Evolutionary conservation across 2,329 filamentous ascomycete species (phyloP).

Genomic region (Mollisiaceae sp.): DNA sequence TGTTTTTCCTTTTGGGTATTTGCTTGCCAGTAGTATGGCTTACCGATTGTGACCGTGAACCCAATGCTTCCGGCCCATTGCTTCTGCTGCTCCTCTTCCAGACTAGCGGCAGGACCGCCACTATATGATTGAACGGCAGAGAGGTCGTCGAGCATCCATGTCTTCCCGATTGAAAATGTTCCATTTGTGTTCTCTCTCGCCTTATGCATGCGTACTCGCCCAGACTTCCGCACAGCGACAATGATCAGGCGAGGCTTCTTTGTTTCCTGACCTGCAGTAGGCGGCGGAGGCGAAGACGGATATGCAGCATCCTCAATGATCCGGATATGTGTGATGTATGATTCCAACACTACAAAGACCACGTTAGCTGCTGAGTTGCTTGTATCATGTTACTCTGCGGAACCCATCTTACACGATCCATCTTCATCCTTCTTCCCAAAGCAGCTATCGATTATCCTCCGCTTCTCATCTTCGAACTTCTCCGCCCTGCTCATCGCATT

Average conservation of each 20-base stretch:
- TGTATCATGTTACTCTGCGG: not conserved
- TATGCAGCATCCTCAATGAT: slow-evolving; percentile 86
- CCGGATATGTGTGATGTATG: slow-evolving; percentile 96
- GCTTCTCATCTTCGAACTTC: slow-evolving; percentile 95
- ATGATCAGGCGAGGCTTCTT: slow-evolving; percentile 94
- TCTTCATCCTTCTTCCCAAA: slow-evolving; percentile 89
- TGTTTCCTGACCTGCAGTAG: slow-evolving; percentile 71
- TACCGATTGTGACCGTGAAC: slow-evolving; percentile 86
- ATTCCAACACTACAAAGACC: slow-evolving; percentile 71
- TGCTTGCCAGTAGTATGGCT: slow-evolving; percentile 97
- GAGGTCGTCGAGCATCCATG: slow-evolving; percentile 95
- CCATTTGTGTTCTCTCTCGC: slow-evolving; percentile 94
- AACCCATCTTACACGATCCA: slow-evolving; percentile 68
- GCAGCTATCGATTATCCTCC: slow-evolving; percentile 91
- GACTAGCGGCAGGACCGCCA: slow-evolving; percentile 61
- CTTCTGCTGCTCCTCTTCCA: slow-evolving; percentile 64
- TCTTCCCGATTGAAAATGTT: slow-evolving; percentile 96
- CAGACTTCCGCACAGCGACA: slow-evolving; percentile 89
- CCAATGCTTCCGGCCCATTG: slow-evolving; percentile 83
- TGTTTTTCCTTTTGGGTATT: slow-evolving; percentile 95
- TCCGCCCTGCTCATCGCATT: slow-evolving; percentile 61
- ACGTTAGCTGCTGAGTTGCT: slow-evolving; percentile 31
- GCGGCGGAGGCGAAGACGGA: slow-evolving; percentile 84
- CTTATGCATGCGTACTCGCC: slow-evolving; percentile 94
- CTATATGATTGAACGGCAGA: slow-evolving; percentile 82